Conservation (phyloP, 371 early-diverging fungal species). For the Apophysomyces variabilis region DNA sequence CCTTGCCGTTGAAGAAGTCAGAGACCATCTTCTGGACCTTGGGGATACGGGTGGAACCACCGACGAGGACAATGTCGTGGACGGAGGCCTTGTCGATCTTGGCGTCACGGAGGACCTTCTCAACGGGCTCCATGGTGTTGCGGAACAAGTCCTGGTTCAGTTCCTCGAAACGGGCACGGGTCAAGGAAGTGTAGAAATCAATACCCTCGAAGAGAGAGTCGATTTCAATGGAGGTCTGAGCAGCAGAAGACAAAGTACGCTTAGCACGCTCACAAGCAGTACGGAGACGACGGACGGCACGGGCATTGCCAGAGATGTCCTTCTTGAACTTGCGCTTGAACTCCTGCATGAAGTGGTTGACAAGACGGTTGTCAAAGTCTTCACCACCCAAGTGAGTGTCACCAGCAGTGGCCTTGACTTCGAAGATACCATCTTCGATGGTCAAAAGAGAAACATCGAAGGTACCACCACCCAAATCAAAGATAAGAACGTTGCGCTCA, state of each 20-base stretch:
- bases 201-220: slow-evolving; percentile 94
- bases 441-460: slow-evolving; percentile 92
- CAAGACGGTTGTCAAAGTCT: slow-evolving; percentile 96
- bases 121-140: slow-evolving; percentile 93
- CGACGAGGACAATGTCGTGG: slow-evolving; percentile 96
- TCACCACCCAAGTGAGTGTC: slow-evolving; percentile 97
- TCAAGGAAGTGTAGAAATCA: slow-evolving; percentile 93
- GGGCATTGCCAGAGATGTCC: slow-evolving; percentile 87
- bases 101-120: slow-evolving; percentile 93
- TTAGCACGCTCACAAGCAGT: slow-evolving; percentile 97
- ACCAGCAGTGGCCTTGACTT: slow-evolving; percentile 93
- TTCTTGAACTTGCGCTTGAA: slow-evolving; percentile 94
- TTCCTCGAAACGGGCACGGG: slow-evolving; percentile 98
- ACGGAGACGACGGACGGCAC: slow-evolving; percentile 94
- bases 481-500: slow-evolving; percentile 87
- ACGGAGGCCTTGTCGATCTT: slow-evolving; percentile 91
- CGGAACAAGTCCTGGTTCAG: slow-evolving; percentile 95
- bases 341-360: slow-evolving; percentile 86
- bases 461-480: slow-evolving; percentile 95
- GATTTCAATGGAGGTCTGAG: slow-evolving; percentile 91
- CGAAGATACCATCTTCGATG: slow-evolving; percentile 88
- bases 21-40: slow-evolving; percentile 97
- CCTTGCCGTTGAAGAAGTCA: slow-evolving; percentile 98
- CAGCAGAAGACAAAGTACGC: slow-evolving; percentile 91
- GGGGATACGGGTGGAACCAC: slow-evolving; percentile 99